Percentiles rank a stretch among this genome's conserved stretches.
Evolutionary conservation across 139 green algal species (phyloP).

Genomic region (Auxenochlorella pyrenoidosa): DNA sequence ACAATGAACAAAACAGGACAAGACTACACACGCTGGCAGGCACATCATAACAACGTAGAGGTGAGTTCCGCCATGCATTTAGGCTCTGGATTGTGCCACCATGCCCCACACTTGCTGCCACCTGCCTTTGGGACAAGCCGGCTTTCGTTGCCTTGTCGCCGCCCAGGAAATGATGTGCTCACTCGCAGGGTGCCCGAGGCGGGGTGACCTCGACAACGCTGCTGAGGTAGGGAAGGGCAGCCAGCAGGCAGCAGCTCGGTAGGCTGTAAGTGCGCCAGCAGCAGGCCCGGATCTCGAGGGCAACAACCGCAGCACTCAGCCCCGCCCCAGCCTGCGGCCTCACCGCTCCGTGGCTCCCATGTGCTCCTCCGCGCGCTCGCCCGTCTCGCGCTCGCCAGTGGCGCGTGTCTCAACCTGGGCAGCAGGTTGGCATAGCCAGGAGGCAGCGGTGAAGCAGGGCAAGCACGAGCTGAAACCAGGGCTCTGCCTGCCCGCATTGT

Average conservation of each 20-base stretch:
- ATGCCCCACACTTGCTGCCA: not conserved
- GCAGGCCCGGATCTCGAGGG: too few species aligned
- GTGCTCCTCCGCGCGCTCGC: conserved; percentile 20
- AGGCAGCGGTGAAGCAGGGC: not conserved
- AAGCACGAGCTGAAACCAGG: too few species aligned
- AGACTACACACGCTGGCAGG: not conserved
- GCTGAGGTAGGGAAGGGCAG: too few species aligned
- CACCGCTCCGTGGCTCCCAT: conserved; percentile 17
- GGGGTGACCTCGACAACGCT: conserved; percentile 23
- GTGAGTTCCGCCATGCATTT: not conserved
- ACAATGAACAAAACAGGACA: not conserved
- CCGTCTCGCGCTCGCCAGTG: conserved; percentile 33
- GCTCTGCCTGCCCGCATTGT: not conserved
- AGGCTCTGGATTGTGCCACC: too few species aligned
- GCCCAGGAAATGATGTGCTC: not conserved
- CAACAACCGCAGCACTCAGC: too few species aligned
- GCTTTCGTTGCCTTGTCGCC: not conserved
- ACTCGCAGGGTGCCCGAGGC: conserved; percentile 13
- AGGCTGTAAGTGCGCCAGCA: too few species aligned
- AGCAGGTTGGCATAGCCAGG: not conserved
- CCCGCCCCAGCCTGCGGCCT: too few species aligned
- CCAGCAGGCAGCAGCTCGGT: too few species aligned
- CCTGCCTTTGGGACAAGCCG: not conserved
- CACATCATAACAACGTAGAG: not conserved
- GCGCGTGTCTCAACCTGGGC: conserved; percentile 44